Percentiles rank a stretch among this genome's conserved stretches.
Conservation (phyloP, 78 protist species). For the Blattamonas nauphoetae region DNA sequence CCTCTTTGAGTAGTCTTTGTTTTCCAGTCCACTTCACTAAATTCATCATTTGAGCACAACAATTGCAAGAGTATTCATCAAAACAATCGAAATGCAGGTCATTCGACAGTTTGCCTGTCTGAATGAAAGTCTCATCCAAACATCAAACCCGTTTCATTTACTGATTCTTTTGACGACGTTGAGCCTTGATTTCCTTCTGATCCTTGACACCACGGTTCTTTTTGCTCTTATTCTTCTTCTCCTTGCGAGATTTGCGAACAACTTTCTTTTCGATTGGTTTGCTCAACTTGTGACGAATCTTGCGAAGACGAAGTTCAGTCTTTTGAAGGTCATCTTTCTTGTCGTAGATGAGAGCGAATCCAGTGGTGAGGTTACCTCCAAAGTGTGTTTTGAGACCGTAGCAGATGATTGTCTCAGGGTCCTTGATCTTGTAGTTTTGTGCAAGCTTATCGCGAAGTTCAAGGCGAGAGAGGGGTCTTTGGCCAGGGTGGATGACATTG, state of each 20-base stretch:
- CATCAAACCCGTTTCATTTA: too few relatives aligned
- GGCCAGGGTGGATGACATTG: slow-evolving; percentile 83
- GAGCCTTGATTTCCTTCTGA: slow-evolving; percentile 39
- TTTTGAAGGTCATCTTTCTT: slow-evolving; percentile 56
- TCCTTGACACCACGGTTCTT: slow-evolving; percentile 74
- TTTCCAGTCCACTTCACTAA: too few relatives aligned
- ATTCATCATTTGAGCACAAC: too few relatives aligned
- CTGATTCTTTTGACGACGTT: slow-evolving; percentile 16
- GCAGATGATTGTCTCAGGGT: slow-evolving; percentile 52
- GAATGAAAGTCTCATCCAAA: too few relatives aligned
- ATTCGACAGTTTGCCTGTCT: too few relatives aligned
- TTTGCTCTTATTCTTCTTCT: slow-evolving; percentile 83
- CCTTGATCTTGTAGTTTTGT: slow-evolving; percentile 73
- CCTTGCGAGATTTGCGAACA: slow-evolving; percentile 84
- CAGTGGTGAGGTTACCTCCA: slow-evolving; percentile 84
- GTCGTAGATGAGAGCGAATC: slow-evolving; percentile 32
- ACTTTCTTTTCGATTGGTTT: slow-evolving; percentile 16
- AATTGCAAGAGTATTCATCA: too few relatives aligned
- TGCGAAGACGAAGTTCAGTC: slow-evolving; percentile 80
- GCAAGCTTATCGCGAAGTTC: slow-evolving; percentile 74
- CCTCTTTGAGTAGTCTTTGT: too few relatives aligned
- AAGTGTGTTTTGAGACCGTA: slow-evolving; percentile 83
- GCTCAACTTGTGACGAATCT: slow-evolving; percentile 47
- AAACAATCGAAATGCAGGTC: too few relatives aligned
- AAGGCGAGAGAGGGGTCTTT: slow-evolving; percentile 65